Percentiles rank a stretch among this genome's conserved stretches.
These are phyloP conservation scores for Golubevia sp. DNA, from an alignment of 1,284 basidiomycete genomes.

Conservation along the genomic window DNA sequence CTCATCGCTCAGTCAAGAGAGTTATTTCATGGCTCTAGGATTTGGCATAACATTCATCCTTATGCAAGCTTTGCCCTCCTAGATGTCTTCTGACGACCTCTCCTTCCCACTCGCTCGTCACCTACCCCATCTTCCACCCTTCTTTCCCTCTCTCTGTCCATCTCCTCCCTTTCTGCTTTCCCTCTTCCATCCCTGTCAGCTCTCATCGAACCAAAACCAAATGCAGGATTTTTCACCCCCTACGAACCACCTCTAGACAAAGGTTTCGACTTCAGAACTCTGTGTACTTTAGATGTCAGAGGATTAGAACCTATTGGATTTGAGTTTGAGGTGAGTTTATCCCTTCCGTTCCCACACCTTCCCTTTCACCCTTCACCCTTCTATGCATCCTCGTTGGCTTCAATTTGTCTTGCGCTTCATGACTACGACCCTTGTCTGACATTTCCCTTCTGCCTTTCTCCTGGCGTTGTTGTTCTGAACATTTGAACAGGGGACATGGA, in stretches of 20 bases:
- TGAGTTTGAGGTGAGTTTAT: constrained; percentile 21
- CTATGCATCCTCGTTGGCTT: neutral
- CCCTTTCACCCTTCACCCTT: neutral
- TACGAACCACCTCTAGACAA: constrained; percentile 18
- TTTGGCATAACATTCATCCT: too few relatives aligned
- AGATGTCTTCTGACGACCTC: too few relatives aligned
- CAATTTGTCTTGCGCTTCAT: neutral
- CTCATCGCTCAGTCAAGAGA: too few relatives aligned
- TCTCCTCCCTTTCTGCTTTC: neutral
- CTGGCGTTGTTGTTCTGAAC: neutral
- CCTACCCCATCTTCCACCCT: too few relatives aligned
- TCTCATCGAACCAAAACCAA: constrained; percentile 44
- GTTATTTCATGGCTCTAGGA: too few relatives aligned
- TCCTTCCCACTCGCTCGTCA: too few relatives aligned
- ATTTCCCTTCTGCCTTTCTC: too few relatives aligned
- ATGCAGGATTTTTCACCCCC: constrained; percentile 32
- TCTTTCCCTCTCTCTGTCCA: too few relatives aligned
- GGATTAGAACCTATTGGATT: constrained; percentile 43
- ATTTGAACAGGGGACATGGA: constrained; percentile 26
- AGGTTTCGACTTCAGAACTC: constrained; percentile 31
- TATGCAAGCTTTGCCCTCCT: too few relatives aligned
- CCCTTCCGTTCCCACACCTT: neutral
- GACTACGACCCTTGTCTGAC: too few relatives aligned
- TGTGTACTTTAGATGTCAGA: constrained; percentile 51
- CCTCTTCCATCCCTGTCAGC: constrained; percentile 10